Base-by-base conservation (phyloP, 2,329 filamentous ascomycete species). In the Knoxdaviesia capensis region DNA sequence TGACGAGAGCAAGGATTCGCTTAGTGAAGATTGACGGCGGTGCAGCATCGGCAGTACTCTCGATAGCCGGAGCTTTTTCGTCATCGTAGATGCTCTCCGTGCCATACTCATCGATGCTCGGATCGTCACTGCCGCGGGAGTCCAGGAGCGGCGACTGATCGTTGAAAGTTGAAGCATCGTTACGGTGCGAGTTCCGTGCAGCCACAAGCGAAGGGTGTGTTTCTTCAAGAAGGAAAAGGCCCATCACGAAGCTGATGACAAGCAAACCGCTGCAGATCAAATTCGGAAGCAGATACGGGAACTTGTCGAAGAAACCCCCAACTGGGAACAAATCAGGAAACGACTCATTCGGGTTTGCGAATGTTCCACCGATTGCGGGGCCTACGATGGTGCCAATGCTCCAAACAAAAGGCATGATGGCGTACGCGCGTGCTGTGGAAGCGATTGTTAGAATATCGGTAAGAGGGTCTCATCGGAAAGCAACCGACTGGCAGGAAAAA, bases 341-440 rank as follows among this genome's bases (percentile, higher is more conserved):
- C 20, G 76, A 76, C 34, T 72, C 63, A 47, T 77, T 71, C 30
- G 88, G 87, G 49, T 84, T 77, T 45, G 86, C 81, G 55, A 94
- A 85, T 43, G 80, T 74, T 33, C 88, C 88, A 45, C 88, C 88
- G 48, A 94, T 85, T 5, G 80, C 82, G 47, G 87, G 82, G 0
- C 87, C 87, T 42, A 93, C 68, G 48, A 94, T 93, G 7, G 84
- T 92, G 29, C 87, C 87, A 41, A 94, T 77, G 39, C 73, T 80
- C 86, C 87, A 94, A 6, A 94, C 80, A 53, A 94, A 94, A 1
- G 87, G 87, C 84, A 94, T 93, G 38, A 94, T 74, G 3, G 85
- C 77, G 56, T 87, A 94, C 31, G 87, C 87, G 47, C 80, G 75
- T 45, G 85, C 80, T 84, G 51, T 47, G 4, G 33, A 11, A 9